Evolutionary conservation across 1,139 yeast genomes (phyloP).

Genomic region (Kurtzmaniella quercitrusa): DNA sequence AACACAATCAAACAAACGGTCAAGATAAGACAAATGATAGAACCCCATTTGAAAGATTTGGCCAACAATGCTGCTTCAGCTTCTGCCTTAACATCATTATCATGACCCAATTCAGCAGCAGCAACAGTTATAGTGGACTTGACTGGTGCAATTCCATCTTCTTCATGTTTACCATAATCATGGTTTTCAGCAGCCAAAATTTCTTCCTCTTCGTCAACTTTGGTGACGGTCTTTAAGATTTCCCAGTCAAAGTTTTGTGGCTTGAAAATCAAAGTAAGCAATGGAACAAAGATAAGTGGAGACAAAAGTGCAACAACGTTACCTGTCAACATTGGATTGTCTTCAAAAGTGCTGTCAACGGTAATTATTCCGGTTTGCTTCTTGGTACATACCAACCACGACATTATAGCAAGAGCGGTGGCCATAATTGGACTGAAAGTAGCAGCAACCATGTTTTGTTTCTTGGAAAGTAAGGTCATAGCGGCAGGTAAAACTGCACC

Average conservation of each 20-base stretch:
- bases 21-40: conserved; percentile 50
- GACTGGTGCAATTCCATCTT: conserved; percentile 35
- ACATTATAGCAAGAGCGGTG: conserved; percentile 56
- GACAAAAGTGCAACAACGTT: conserved; percentile 76
- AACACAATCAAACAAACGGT: conserved; percentile 59
- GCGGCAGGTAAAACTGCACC: conserved; percentile 81
- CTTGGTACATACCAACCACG: conserved; percentile 65
- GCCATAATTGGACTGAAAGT: conserved; percentile 59
- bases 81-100: conserved; percentile 30
- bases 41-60: conserved; percentile 54
- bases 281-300: conserved; percentile 66
- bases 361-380: conserved; percentile 49
- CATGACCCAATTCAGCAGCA: conserved; percentile 42
- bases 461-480: conserved; percentile 63
- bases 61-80: conserved; percentile 43
- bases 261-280: conserved; percentile 58
- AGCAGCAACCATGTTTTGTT: conserved; percentile 62
- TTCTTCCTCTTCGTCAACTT: conserved; percentile 69
- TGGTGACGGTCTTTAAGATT: conserved; percentile 48
- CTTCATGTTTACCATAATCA: conserved; percentile 20
- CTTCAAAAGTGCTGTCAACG: conserved; percentile 66
- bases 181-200: conserved; percentile 34
- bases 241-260: conserved; percentile 77
- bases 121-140: conserved; percentile 34
- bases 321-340: conserved; percentile 82